Conservation (phyloP, 768 basidiomycete species). For the Lentinula raphanica region DNA sequence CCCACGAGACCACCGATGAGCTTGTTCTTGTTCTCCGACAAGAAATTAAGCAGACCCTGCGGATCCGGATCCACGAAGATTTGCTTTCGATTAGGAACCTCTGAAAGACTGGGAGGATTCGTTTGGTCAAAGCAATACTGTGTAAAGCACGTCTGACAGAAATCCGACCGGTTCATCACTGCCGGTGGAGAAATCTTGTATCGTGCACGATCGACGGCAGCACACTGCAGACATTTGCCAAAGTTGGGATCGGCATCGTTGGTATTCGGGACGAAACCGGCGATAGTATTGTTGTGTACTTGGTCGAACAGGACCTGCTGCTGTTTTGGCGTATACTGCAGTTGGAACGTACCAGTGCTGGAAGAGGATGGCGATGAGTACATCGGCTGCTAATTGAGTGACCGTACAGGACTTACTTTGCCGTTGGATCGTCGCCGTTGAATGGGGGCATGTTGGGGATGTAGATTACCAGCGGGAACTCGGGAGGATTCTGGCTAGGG, state of each 20-base stretch:
- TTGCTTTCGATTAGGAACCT: slow-evolving; percentile 32
- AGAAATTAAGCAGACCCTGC: slow-evolving; percentile 39
- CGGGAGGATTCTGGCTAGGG: slow-evolving; percentile 40
- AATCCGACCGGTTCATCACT: slow-evolving; percentile 16
- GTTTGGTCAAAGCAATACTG: slow-evolving; percentile 30
- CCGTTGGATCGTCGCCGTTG: slow-evolving; percentile 54
- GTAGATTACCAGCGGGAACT: slow-evolving; percentile 67
- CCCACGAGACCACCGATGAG: slow-evolving; percentile 45
- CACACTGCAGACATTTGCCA: slow-evolving; percentile 52
- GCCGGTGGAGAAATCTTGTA: slow-evolving; percentile 16
- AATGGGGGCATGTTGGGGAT: slow-evolving; percentile 71
- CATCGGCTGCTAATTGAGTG: neutral
- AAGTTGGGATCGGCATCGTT: slow-evolving; percentile 51
- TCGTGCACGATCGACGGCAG: slow-evolving; percentile 26
- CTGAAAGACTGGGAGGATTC: slow-evolving; percentile 13
- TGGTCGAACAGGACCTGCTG: slow-evolving; percentile 57
- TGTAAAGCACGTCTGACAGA: slow-evolving; percentile 24
- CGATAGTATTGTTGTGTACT: slow-evolving; percentile 47
- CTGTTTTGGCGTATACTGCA: slow-evolving; percentile 55
- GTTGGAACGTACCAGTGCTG: slow-evolving; percentile 53
- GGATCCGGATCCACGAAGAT: slow-evolving; percentile 53
- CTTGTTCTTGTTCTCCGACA: slow-evolving; percentile 37
- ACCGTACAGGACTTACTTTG: slow-evolving; percentile 41
- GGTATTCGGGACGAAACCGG: slow-evolving; percentile 57
- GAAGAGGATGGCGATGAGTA: slow-evolving; percentile 2